A percentile compares a stretch with the other conserved stretches of the same genome.
phyloP scores from a whole-genome alignment of 2,329 filamentous ascomycete species.

The Akanthomyces lecanii region DNA sequence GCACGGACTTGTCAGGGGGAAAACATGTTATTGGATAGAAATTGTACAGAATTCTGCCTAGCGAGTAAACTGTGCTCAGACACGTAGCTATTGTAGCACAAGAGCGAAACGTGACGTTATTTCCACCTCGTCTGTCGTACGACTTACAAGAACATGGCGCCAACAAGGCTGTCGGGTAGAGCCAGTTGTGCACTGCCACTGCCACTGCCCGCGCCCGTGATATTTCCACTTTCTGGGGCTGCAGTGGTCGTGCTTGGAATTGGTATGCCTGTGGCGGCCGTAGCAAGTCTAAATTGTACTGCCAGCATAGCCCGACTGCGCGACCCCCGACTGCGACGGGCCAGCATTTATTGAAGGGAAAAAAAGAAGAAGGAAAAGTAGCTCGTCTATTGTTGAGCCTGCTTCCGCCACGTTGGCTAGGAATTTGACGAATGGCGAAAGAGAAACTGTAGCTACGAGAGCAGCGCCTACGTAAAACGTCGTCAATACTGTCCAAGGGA shows the following conservation, averaged over 20 bases:
- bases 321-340: not conserved
- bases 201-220: not conserved
- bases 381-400: too few species aligned
- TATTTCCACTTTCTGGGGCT: not conserved
- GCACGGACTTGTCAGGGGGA: not conserved
- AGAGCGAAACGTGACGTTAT: not conserved
- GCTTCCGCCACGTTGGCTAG: too few species aligned
- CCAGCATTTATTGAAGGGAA: too few species aligned
- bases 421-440: too few species aligned
- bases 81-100: not conserved
- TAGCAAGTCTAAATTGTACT: not conserved
- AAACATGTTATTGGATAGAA: not conserved
- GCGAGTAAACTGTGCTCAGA: not conserved
- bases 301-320: too few species aligned
- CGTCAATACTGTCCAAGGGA: too few species aligned
- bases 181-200: constrained; percentile 3
- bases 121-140: not conserved
- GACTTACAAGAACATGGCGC: not conserved
- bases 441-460: too few species aligned
- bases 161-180: not conserved
- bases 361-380: too few species aligned
- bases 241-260: not conserved
- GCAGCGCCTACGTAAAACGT: too few species aligned
- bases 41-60: too few species aligned
- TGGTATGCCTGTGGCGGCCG: not conserved